phyloP scores from a whole-genome alignment of 2,329 filamentous ascomycete genomes.

The Neonectria ditissima region DNA sequence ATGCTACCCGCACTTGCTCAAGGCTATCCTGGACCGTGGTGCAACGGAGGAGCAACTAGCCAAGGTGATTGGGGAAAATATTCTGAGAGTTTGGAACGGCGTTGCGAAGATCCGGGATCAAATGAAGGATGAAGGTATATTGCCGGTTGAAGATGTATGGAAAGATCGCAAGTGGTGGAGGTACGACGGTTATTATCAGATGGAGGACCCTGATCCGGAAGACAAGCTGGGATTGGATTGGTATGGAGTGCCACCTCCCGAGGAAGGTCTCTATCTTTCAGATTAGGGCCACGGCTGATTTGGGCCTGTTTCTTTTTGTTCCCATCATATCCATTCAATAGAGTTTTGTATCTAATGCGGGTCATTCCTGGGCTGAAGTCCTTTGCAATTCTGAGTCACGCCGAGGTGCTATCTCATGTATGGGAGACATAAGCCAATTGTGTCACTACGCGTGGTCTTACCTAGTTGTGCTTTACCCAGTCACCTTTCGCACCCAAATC shows the following conservation, averaged over 20 bases:
- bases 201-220: slow-evolving; percentile 18
- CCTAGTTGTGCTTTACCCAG: too few species aligned
- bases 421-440: too few species aligned
- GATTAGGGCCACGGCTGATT: neutral
- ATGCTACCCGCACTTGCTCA: slow-evolving; percentile 47
- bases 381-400: too few species aligned
- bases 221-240: slow-evolving; percentile 21
- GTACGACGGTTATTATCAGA: slow-evolving; percentile 23
- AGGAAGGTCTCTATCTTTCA: slow-evolving; percentile 20
- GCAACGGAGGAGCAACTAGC: slow-evolving; percentile 53
- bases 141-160: slow-evolving; percentile 52
- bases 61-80: slow-evolving; percentile 53
- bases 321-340: too few species aligned
- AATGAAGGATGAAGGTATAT: slow-evolving; percentile 46
- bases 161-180: slow-evolving; percentile 46
- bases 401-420: neutral
- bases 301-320: too few species aligned
- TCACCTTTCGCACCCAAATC: too few species aligned
- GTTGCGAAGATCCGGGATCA: slow-evolving; percentile 41
- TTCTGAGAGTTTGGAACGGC: slow-evolving; percentile 49
- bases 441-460: too few species aligned
- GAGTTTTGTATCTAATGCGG: too few species aligned
- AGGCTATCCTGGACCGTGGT: slow-evolving; percentile 52
- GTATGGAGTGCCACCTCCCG: slow-evolving; percentile 17
- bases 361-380: too few species aligned